Conservation (phyloP, 345 rosid species). For the Jatropha curcas region DNA sequence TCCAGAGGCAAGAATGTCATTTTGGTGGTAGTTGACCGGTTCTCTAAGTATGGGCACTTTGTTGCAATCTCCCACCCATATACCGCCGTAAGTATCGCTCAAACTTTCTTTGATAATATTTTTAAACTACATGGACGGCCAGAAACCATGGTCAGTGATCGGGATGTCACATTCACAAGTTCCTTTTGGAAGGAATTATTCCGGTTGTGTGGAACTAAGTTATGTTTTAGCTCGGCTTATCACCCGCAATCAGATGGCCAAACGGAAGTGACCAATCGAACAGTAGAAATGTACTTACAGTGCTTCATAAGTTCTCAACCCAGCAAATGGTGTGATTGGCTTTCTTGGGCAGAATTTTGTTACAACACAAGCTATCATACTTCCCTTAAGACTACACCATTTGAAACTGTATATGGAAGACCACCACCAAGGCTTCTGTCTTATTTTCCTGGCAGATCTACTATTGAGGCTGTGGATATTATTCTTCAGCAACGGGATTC, state of each 20-base stretch:
- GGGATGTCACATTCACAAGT: neutral
- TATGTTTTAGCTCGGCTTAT: neutral
- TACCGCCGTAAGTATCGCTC: neutral
- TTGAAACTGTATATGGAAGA: neutral
- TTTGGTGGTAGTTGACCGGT: neutral
- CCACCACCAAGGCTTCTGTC: neutral
- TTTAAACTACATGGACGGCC: neutral
- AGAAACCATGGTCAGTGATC: neutral
- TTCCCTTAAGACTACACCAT: neutral
- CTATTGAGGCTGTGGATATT: neutral
- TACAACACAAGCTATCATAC: neutral
- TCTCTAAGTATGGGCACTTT: neutral
- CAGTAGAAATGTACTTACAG: neutral
- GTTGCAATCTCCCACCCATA: neutral
- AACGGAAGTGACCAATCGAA: neutral
- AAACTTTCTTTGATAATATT: neutral
- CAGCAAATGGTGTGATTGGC: neutral
- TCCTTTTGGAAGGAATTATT: slow-evolving; percentile 3
- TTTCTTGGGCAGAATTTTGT: neutral
- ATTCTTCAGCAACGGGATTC: neutral
- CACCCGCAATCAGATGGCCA: neutral
- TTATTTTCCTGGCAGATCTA: neutral
- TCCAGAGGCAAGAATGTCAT: neutral
- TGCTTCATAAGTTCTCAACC: neutral
- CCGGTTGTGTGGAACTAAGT: neutral